Evolutionary conservation across 768 basidiomycete genomes (phyloP).

Genomic region (Lentinula aciculospora): DNA sequence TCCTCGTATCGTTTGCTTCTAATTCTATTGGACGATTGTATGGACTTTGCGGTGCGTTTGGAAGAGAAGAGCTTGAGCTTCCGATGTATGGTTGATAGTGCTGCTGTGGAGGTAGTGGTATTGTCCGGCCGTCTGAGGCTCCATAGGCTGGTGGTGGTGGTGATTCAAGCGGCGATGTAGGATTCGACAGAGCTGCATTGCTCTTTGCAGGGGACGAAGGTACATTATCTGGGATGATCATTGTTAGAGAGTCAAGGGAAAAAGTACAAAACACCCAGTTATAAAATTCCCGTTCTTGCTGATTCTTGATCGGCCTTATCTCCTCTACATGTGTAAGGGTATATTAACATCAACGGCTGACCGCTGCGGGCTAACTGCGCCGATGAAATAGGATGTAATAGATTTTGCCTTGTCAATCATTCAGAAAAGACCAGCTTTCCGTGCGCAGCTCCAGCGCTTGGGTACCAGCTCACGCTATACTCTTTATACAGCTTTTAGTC

Average conservation of each 20-base stretch:
- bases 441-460: background rate
- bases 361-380: background rate
- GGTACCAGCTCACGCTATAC: too few species aligned
- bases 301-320: too few species aligned
- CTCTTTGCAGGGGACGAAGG: conserved; percentile 7
- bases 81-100: background rate
- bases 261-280: too few species aligned
- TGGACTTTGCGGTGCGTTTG: background rate
- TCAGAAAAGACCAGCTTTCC: too few species aligned
- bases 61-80: background rate
- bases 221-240: conserved; percentile 8
- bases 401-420: too few species aligned
- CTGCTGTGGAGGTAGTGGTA: background rate
- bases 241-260: background rate
- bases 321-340: too few species aligned
- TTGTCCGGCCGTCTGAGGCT: background rate
- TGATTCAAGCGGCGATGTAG: background rate
- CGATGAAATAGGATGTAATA: background rate
- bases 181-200: background rate
- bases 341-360: background rate
- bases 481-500: background rate
- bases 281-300: too few species aligned
- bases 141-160: conserved; percentile 6
- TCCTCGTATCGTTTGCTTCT: background rate
- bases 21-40: background rate